Conservation (phyloP, 2,329 filamentous ascomycete genomes). For the Cladosporium cucumerinum region DNA sequence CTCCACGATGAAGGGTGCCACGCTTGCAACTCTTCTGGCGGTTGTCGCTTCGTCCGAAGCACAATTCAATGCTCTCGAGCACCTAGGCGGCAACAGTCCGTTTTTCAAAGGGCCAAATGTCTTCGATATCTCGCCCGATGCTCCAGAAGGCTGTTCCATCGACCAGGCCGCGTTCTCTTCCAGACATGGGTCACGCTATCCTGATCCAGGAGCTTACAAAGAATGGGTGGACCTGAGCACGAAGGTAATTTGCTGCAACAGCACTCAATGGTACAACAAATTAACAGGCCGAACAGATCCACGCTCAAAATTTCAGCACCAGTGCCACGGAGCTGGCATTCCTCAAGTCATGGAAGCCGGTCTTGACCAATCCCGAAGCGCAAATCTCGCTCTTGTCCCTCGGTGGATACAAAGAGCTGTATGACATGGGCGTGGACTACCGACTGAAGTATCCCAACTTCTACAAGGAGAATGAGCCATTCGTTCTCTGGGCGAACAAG, state of each 20-base stretch:
- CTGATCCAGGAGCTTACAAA: slow-evolving; percentile 58
- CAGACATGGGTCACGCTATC: slow-evolving; percentile 62
- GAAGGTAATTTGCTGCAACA: slow-evolving; percentile 20
- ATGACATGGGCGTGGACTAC: slow-evolving; percentile 54
- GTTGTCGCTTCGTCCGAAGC: slow-evolving; percentile 5
- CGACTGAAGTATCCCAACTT: slow-evolving; percentile 47
- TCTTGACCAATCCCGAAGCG: slow-evolving; percentile 51
- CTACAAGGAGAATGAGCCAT: slow-evolving; percentile 47
- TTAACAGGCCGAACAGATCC: slow-evolving; percentile 42
- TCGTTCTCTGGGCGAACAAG: slow-evolving; percentile 63
- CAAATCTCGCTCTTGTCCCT: slow-evolving; percentile 59
- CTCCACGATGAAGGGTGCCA: slow-evolving; percentile 3
- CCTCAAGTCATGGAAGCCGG: slow-evolving; percentile 56
- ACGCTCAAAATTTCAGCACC: slow-evolving; percentile 53
- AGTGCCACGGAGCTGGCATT: slow-evolving; percentile 53
- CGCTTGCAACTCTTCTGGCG: slow-evolving; percentile 15
- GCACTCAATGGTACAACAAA: background rate
- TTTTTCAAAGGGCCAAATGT: slow-evolving; percentile 54
- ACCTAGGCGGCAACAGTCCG: slow-evolving; percentile 41
- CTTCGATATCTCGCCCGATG: slow-evolving; percentile 51
- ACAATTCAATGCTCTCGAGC: slow-evolving; percentile 29
- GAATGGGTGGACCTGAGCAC: slow-evolving; percentile 47
- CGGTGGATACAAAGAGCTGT: slow-evolving; percentile 61
- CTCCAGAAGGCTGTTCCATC: slow-evolving; percentile 56
- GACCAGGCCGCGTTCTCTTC: slow-evolving; percentile 60